A percentile compares a stretch with the other conserved stretches of the same genome.
Evolutionary conservation across 371 early-diverging fungal genomes (phyloP).

Genomic region (Blakeslea trispora): DNA sequence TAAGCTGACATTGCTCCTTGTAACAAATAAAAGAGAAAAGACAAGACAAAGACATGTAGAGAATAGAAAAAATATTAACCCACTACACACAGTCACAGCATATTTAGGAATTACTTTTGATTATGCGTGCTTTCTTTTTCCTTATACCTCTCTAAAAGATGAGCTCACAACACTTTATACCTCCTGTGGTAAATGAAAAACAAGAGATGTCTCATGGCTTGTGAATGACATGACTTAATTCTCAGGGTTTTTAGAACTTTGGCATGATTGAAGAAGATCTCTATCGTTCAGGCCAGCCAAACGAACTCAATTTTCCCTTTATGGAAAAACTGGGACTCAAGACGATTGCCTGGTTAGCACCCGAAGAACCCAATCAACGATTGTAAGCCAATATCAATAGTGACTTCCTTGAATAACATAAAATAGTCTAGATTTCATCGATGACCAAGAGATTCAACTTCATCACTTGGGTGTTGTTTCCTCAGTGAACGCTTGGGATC

Average conservation of each 20-base stretch:
- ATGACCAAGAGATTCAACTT: conserved; percentile 93
- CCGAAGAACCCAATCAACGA: conserved; percentile 93
- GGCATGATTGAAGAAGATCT: conserved; percentile 96
- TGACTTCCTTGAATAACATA: not conserved
- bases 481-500: conserved; percentile 91
- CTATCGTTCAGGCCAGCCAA: conserved; percentile 97
- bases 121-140: no score
- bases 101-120: no score
- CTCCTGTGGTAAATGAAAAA: conserved; percentile 57
- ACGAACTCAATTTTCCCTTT: conserved; percentile 97
- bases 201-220: conserved; percentile 1
- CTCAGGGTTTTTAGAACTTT: conserved; percentile 70
- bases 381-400: conserved; percentile 56
- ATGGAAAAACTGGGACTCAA: conserved; percentile 91
- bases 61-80: no score
- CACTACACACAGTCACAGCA: no score
- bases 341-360: conserved; percentile 92
- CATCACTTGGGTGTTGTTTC: conserved; percentile 83
- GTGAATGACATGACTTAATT: no score
- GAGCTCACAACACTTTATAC: conserved; percentile 82
- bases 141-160: conserved; percentile 34
- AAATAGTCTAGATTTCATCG: conserved; percentile 86
- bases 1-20: conserved; percentile 65
- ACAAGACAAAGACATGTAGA: no score
- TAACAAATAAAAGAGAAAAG: not conserved